Conservation (phyloP, 2,329 filamentous ascomycete genomes). For the Akanthomyces dipterigenus region DNA sequence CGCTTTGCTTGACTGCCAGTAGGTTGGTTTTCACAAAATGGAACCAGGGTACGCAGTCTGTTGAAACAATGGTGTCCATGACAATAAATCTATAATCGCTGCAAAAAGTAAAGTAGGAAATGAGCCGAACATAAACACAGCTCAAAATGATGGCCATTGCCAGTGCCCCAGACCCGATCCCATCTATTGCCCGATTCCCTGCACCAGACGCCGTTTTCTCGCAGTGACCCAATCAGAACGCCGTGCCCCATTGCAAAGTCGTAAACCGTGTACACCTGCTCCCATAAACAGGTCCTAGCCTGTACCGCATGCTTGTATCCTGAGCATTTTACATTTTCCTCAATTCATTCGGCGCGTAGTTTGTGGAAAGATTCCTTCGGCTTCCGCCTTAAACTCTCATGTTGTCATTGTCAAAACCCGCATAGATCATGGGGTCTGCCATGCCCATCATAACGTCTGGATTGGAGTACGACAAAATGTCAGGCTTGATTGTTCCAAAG, state of each 20-base stretch:
- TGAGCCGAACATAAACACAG: background rate
- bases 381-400: constrained; percentile 31
- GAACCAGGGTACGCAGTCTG: background rate
- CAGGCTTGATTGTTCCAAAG: constrained; percentile 49
- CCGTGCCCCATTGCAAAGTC: background rate
- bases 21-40: background rate
- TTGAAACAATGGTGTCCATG: background rate
- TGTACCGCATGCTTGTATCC: background rate
- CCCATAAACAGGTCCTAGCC: background rate
- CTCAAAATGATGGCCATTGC: background rate
- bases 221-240: background rate
- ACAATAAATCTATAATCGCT: constrained; percentile 1
- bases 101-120: background rate
- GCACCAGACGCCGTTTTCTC: constrained; percentile 1
- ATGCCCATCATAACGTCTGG: constrained; percentile 51
- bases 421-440: constrained; percentile 53
- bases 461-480: constrained; percentile 45
- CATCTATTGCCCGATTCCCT: background rate
- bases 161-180: background rate
- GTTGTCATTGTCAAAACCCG: constrained; percentile 41
- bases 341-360: background rate
- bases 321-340: background rate
- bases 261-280: background rate
- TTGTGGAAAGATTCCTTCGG: background rate
- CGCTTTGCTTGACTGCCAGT: background rate